These are phyloP conservation scores for Schizosaccharomyces versatilis DNA, from an alignment of 1,139 yeast genomes.

Conservation along the genomic window DNA sequence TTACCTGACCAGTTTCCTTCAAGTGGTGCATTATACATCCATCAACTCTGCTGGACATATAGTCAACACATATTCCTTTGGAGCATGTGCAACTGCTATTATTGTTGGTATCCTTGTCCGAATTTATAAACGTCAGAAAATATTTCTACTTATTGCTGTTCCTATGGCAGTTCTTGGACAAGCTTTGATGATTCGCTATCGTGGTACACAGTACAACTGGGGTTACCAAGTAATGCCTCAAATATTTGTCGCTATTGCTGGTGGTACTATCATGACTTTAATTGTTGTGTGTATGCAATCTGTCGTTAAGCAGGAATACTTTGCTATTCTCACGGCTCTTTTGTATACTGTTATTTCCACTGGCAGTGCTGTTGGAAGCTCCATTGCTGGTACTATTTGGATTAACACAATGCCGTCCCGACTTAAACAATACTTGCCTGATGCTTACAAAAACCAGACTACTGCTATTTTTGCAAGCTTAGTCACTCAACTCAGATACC, in stretches of 20 bases:
- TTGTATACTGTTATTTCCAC: conserved; percentile 34
- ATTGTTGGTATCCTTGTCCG: conserved; percentile 11
- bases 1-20: conserved; percentile 6
- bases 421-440: conserved; percentile 16
- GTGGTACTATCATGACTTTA: conserved; percentile 39
- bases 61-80: conserved; percentile 14
- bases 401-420: conserved; percentile 25
- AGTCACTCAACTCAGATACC: conserved; percentile 10
- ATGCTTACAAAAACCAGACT: conserved; percentile 8
- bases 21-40: conserved; percentile 3
- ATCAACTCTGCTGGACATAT: conserved; percentile 14
- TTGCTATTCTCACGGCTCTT: conserved; percentile 40
- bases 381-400: conserved; percentile 48
- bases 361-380: conserved; percentile 35
- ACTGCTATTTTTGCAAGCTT: conserved; percentile 12
- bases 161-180: conserved; percentile 13
- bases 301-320: conserved; percentile 36
- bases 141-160: conserved; percentile 12
- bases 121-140: conserved; percentile 11
- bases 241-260: conserved; percentile 36
- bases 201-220: conserved; percentile 9
- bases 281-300: conserved; percentile 35
- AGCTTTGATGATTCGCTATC: conserved; percentile 13
- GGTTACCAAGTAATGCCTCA: conserved; percentile 13
- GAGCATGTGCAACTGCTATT: conserved; percentile 14